Conservation (phyloP, 768 basidiomycete genomes). For the Astraeus odoratus region DNA sequence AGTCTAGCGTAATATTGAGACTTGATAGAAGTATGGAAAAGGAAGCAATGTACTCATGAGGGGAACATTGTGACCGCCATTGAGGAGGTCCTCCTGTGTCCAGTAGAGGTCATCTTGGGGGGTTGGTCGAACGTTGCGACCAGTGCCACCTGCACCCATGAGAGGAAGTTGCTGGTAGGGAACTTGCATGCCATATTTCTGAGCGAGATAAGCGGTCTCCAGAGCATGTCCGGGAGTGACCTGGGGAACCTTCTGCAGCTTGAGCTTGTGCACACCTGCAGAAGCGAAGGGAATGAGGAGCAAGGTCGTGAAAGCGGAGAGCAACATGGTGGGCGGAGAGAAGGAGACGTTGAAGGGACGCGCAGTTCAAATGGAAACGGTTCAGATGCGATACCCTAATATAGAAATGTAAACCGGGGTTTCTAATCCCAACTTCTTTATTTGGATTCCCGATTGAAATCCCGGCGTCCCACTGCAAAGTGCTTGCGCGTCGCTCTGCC, state of each 20-base stretch:
- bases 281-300: constrained; percentile 41
- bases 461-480: not conserved
- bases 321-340: constrained; percentile 34
- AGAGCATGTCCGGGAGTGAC: constrained; percentile 55
- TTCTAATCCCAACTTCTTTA: not conserved
- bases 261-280: constrained; percentile 71
- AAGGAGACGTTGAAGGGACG: constrained; percentile 7
- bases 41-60: constrained; percentile 65
- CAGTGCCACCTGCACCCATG: constrained; percentile 67
- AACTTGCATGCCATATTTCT: constrained; percentile 72
- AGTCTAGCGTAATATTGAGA: constrained; percentile 49
- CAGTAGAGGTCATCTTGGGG: constrained; percentile 63
- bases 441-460: constrained; percentile 7
- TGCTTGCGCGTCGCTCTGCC: not conserved
- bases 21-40: not conserved
- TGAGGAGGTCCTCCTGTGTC: constrained; percentile 65
- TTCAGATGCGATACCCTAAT: not conserved
- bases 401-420: not conserved
- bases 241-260: constrained; percentile 77
- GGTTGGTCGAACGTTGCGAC: constrained; percentile 50
- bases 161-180: constrained; percentile 51
- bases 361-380: constrained; percentile 19
- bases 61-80: constrained; percentile 82
- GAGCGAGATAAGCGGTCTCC: constrained; percentile 80
- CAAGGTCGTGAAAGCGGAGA: constrained; percentile 34